Conservation (phyloP, 139 green algal species). For the Coelastrella sp. region DNA sequence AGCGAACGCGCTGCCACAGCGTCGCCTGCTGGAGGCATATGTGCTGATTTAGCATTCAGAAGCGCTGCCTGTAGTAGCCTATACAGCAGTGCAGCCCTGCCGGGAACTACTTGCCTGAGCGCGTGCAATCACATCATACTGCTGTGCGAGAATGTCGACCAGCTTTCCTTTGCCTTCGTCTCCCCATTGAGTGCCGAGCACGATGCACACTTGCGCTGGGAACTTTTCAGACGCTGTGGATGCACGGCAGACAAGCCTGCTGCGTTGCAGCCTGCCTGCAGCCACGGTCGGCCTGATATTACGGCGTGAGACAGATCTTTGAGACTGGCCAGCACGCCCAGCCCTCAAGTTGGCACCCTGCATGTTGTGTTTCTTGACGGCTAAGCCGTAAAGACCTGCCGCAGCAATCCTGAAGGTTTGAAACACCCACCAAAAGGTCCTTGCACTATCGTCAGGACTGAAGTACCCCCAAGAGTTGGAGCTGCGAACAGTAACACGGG, state of each 20-base stretch:
- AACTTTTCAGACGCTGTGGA: slow-evolving; percentile 52
- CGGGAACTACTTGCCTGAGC: slow-evolving; percentile 84
- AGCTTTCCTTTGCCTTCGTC: slow-evolving; percentile 99
- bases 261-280: neutral
- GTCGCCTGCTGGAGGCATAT: too few relatives aligned
- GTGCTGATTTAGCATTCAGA: too few relatives aligned
- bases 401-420: neutral
- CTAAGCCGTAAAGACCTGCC: neutral
- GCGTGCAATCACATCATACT: slow-evolving; percentile 96
- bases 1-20: too few relatives aligned
- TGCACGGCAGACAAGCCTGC: slow-evolving; percentile 13
- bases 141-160: slow-evolving; percentile 97
- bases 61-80: too few relatives aligned
- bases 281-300: neutral
- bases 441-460: neutral
- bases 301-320: neutral
- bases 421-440: neutral
- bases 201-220: slow-evolving; percentile 85
- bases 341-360: neutral
- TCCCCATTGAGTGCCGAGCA: slow-evolving; percentile 99
- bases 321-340: neutral
- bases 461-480: neutral
- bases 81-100: too few relatives aligned
- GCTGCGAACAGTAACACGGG: neutral
- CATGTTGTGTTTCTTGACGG: slow-evolving; percentile 1